These are phyloP conservation scores for Tetradesmus lagerheimii DNA, from an alignment of 139 green algal genomes.

Conservation along the genomic window DNA sequence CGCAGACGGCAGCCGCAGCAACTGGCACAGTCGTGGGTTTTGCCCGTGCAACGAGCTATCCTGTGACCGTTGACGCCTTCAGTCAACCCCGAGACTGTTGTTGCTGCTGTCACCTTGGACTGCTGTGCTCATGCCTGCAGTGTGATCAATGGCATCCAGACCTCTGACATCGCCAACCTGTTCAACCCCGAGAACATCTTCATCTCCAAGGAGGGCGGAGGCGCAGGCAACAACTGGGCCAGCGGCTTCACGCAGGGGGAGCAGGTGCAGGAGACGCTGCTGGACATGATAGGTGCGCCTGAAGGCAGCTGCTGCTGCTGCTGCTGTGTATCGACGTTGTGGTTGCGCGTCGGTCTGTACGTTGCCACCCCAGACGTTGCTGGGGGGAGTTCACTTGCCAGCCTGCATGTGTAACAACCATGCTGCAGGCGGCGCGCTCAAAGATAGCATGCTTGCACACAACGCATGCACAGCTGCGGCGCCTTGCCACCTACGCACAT, in stretches of 20 bases:
- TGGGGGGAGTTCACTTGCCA: no score
- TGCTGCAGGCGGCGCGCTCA: no score
- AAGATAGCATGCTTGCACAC: not conserved
- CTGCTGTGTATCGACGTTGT: no score
- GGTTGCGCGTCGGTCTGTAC: no score
- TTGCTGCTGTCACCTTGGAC: not conserved
- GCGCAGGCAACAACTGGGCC: constrained; percentile 99
- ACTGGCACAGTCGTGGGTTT: no score
- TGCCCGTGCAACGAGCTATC: no score
- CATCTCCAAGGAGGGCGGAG: constrained; percentile 93
- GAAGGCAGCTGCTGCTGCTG: not conserved
- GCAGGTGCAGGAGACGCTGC: constrained; percentile 91
- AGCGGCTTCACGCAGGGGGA: constrained; percentile 95
- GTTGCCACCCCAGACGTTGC: no score
- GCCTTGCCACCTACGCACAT: not conserved
- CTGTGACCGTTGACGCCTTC: no score
- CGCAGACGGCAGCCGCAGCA: no score
- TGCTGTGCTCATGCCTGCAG: constrained; percentile 60
- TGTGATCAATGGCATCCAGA: constrained; percentile 98
- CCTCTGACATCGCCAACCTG: constrained; percentile 92
- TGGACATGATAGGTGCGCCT: constrained; percentile 98
- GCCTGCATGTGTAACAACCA: no score
- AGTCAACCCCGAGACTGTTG: no score
- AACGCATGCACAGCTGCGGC: not conserved
- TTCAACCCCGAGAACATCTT: constrained; percentile 99